Evolutionary conservation across 306 rosid species (phyloP).

Genomic region (Prunus dulcis): DNA sequence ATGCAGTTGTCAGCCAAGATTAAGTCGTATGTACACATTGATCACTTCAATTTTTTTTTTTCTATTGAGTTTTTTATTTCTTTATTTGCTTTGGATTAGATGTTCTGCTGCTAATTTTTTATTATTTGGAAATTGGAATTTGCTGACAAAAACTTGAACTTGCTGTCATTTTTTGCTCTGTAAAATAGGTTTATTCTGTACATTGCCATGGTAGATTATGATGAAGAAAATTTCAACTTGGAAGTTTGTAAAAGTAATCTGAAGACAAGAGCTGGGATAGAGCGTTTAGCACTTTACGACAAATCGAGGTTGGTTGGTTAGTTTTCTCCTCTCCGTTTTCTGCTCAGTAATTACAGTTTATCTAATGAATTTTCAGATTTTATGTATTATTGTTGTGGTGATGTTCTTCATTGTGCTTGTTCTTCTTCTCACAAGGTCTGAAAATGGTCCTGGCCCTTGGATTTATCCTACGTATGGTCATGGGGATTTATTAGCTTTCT

Average conservation of each 20-base stretch:
- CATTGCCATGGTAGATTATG: conserved; percentile 73
- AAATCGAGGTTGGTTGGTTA: conserved; percentile 71
- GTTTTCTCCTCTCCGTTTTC: conserved; percentile 9
- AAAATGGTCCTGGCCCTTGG: conserved; percentile 68
- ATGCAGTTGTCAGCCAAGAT: conserved; percentile 76
- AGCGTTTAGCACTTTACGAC: conserved; percentile 66
- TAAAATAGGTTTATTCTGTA: conserved; percentile 70
- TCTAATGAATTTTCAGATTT: neutral
- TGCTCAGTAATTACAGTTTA: neutral
- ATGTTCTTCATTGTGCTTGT: conserved; percentile 8
- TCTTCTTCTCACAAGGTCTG: conserved; percentile 43
- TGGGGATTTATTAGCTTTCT: conserved; percentile 85
- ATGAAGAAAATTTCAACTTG: conserved; percentile 45
- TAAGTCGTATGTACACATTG: conserved; percentile 49
- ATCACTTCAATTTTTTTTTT: too few species aligned
- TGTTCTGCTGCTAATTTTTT: neutral
- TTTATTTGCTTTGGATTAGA: too few species aligned
- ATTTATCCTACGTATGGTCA: conserved; percentile 85
- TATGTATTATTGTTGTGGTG: neutral
- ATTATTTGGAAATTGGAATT: neutral
- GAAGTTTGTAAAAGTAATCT: conserved; percentile 38
- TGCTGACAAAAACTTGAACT: too few species aligned
- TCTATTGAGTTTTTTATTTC: neutral
- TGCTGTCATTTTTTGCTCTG: too few species aligned
- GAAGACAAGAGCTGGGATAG: conserved; percentile 72